A percentile compares a stretch with the other conserved stretches of the same genome.
Evolutionary conservation across 345 rosid genomes (phyloP).

Genomic region (Eucalyptus coolabah): DNA sequence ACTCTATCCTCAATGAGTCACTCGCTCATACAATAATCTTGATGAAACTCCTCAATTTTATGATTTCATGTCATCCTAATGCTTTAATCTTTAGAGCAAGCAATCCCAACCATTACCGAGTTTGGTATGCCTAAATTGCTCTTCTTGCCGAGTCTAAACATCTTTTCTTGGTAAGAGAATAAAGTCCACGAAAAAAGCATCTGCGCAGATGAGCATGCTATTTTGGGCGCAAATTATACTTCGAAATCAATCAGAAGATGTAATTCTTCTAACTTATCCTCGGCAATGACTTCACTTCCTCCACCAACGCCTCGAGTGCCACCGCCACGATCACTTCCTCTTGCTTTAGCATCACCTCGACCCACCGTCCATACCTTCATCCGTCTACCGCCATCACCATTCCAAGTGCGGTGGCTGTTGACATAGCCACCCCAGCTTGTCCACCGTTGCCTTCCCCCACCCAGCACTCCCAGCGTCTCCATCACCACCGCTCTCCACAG

Average conservation of each 20-base stretch:
- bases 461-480: neutral
- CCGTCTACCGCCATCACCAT: neutral
- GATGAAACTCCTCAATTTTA: neutral
- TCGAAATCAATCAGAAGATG: neutral
- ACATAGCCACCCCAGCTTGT: neutral
- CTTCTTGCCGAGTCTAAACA: neutral
- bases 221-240: neutral
- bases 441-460: neutral
- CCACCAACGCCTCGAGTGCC: neutral
- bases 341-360: neutral
- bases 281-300: neutral
- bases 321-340: neutral
- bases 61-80: accelerated
- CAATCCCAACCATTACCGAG: neutral
- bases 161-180: neutral
- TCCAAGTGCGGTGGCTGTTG: neutral
- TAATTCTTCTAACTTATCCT: neutral
- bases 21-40: accelerated
- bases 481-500: neutral
- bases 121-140: neutral
- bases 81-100: too few species aligned
- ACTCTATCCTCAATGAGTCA: neutral
- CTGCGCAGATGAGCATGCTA: neutral
- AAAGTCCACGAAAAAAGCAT: neutral
- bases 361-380: neutral